Conservation (phyloP, 228 moss, liverwort and hornwort genomes). For the Sphagnum fallax region DNA sequence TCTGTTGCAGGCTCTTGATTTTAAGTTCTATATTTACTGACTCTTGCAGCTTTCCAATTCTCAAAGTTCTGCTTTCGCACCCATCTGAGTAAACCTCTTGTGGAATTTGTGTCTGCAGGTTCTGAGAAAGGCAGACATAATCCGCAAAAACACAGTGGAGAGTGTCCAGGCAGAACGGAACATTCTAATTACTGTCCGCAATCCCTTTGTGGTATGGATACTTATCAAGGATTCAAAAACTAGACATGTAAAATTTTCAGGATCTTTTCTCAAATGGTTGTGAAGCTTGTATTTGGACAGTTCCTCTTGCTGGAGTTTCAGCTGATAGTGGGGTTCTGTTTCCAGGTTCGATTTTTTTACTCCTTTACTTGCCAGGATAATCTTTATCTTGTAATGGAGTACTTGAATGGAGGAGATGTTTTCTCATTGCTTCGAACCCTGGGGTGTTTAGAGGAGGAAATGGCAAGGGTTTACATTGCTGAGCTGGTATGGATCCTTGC, state of each 20-base stretch:
- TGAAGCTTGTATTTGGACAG: too few species aligned
- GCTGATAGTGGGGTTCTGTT: conserved; percentile 6
- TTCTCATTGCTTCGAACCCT: conserved; percentile 93
- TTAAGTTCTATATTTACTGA: too few species aligned
- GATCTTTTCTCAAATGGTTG: too few species aligned
- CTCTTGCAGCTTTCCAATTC: too few species aligned
- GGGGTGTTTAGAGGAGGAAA: conserved; percentile 79
- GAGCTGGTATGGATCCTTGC: conserved; percentile 58
- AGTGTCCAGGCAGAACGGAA: conserved; percentile 97
- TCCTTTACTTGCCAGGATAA: conserved; percentile 90
- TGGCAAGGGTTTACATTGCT: conserved; percentile 92
- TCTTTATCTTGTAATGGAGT: conserved; percentile 97
- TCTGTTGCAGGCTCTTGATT: too few species aligned
- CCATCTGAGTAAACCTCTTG: too few species aligned
- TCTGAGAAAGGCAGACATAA: conserved; percentile 95
- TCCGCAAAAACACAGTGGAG: conserved; percentile 96
- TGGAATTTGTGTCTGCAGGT: conserved; percentile 37
- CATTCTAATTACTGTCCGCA: conserved; percentile 91
- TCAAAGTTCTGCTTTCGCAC: too few species aligned
- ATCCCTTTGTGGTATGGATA: conserved; percentile 82
- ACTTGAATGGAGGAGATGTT: conserved; percentile 95
- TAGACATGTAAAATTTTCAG: too few species aligned
- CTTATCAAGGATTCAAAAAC: too few species aligned
- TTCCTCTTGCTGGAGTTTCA: too few species aligned
- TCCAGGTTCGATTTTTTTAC: conserved; percentile 96